Conservation (phyloP, 1,284 basidiomycete species). For the Amylostereum chailletii region DNA sequence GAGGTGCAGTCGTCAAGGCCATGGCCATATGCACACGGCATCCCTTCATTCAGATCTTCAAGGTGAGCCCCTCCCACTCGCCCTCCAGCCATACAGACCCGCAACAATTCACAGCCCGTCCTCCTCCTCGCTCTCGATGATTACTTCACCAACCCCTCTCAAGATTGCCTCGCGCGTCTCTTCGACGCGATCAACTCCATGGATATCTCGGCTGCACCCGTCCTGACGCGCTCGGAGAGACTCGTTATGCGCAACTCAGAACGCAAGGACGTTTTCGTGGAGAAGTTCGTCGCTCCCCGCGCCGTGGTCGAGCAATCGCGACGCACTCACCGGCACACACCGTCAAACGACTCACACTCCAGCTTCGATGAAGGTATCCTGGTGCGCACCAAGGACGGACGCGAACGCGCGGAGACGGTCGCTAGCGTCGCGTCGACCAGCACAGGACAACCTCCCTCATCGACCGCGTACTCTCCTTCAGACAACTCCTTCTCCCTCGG, state of each 20-base stretch:
- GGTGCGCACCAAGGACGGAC: conserved; percentile 31
- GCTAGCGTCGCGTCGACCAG: conserved; percentile 29
- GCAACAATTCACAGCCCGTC: conserved; percentile 57
- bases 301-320: conserved; percentile 12
- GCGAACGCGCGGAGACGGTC: conserved; percentile 28
- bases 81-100: background rate
- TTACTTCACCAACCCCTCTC: conserved; percentile 84
- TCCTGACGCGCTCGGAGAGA: conserved; percentile 75
- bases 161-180: conserved; percentile 80
- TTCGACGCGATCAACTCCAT: conserved; percentile 93
- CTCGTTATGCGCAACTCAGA: conserved; percentile 86
- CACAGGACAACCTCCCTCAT: conserved; percentile 19
- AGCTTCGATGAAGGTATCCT: conserved; percentile 60
- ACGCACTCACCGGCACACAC: conserved; percentile 36
- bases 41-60: conserved; percentile 97
- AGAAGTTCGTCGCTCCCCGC: conserved; percentile 48
- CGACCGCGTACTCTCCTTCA: conserved; percentile 40
- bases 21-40: conserved; percentile 93
- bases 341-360: conserved; percentile 51
- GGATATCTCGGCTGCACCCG: conserved; percentile 76
- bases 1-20: conserved; percentile 93
- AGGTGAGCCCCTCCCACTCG: conserved; percentile 40
- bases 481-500: conserved; percentile 65
- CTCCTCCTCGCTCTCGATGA: conserved; percentile 92
- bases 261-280: conserved; percentile 85